Conservation (phyloP, 2,329 filamentous ascomycete genomes). For the Colletotrichum sp. region DNA sequence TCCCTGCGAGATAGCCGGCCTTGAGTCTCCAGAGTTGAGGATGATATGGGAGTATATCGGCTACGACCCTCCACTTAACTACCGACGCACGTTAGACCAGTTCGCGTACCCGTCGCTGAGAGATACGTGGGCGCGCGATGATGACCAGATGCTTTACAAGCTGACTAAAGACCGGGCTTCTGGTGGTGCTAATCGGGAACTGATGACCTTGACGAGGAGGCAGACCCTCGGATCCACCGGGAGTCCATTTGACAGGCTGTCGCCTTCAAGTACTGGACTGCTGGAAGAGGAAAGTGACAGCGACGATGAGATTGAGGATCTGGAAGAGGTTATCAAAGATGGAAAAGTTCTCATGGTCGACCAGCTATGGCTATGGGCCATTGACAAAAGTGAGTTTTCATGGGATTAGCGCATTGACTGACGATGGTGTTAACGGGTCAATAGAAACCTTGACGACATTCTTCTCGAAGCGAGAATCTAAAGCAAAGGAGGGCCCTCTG, state of each 20-base stretch:
- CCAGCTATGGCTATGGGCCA: constrained; percentile 66
- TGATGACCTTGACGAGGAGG: constrained; percentile 8
- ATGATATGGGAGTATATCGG: constrained; percentile 69
- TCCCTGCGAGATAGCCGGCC: constrained; percentile 55
- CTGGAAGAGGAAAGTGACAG: constrained; percentile 23
- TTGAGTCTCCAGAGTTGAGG: constrained; percentile 61
- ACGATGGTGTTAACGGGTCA: not conserved
- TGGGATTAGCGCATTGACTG: too few species aligned
- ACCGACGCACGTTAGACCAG: constrained; percentile 66
- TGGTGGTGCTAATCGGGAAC: constrained; percentile 14
- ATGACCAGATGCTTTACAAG: constrained; percentile 73
- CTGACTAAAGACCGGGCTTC: constrained; percentile 55
- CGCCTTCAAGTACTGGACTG: constrained; percentile 10
- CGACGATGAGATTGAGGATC: constrained; percentile 36
- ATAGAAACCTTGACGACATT: constrained; percentile 58
- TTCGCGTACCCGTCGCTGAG: constrained; percentile 66
- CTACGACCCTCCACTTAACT: constrained; percentile 65
- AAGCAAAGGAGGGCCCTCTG: constrained; percentile 57
- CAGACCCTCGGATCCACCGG: constrained; percentile 14
- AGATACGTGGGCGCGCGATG: constrained; percentile 65
- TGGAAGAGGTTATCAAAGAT: constrained; percentile 44
- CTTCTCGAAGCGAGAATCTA: constrained; percentile 60
- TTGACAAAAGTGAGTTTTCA: constrained; percentile 52
- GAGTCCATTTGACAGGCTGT: constrained; percentile 6
- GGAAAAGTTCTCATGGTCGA: constrained; percentile 71